These are phyloP conservation scores for Kregervanrija fluxuum DNA, from an alignment of 805 yeast genomes.

Conservation along the genomic window DNA sequence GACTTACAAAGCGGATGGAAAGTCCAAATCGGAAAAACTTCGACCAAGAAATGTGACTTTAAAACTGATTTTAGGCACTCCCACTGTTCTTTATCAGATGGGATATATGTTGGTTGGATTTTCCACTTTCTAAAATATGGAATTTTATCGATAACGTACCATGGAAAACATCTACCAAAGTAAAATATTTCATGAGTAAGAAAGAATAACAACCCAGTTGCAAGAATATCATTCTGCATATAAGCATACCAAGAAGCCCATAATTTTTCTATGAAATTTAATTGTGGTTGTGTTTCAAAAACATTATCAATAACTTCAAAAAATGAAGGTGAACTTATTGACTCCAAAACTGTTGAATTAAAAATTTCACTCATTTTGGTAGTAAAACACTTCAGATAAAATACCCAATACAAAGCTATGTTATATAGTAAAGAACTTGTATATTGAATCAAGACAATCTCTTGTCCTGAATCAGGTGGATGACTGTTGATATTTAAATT, in stretches of 20 bases:
- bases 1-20: constrained; percentile 49
- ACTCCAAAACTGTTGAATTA: constrained; percentile 23
- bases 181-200: constrained; percentile 49
- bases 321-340: constrained; percentile 23
- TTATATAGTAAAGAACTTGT: too few relatives aligned
- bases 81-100: constrained; percentile 52
- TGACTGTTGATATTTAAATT: too few relatives aligned
- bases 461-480: too few relatives aligned
- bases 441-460: too few relatives aligned
- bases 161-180: constrained; percentile 53
- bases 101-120: constrained; percentile 46
- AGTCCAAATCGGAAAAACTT: constrained; percentile 56
- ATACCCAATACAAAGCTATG: too few relatives aligned
- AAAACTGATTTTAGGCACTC: constrained; percentile 53
- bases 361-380: constrained; percentile 26
- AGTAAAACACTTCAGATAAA: too few relatives aligned
- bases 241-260: constrained; percentile 54
- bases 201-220: constrained; percentile 51
- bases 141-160: constrained; percentile 47
- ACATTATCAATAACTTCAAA: constrained; percentile 31
- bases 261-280: constrained; percentile 36
- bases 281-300: constrained; percentile 32
- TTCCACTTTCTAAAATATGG: constrained; percentile 47
- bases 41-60: constrained; percentile 49
- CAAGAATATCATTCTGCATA: constrained; percentile 47